phyloP scores from a whole-genome alignment of 139 green algal genomes.

The Chlamydomonas schloesseri region DNA sequence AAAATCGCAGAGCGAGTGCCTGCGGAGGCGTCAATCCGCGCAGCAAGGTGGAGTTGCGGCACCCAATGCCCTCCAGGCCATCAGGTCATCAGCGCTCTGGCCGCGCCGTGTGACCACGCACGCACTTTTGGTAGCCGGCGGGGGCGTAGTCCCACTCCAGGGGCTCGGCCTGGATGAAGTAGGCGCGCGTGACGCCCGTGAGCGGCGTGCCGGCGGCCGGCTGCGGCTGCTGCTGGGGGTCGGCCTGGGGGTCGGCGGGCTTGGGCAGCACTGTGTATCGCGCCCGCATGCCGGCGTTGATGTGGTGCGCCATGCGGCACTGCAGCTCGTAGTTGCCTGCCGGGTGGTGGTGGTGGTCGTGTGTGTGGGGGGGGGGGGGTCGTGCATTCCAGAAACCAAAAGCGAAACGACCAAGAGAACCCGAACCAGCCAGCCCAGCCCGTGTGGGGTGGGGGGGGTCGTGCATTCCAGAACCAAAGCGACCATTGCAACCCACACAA shows the following conservation, averaged over 20 bases:
- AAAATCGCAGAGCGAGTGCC: too few species aligned
- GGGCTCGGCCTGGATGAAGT: conserved; percentile 57
- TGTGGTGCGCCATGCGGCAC: conserved; percentile 78
- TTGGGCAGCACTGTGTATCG: neutral
- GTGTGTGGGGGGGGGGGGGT: neutral
- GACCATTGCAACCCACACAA: too few species aligned
- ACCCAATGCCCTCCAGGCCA: too few species aligned
- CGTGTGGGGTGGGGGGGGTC: too few species aligned
- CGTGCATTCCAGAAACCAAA: too few species aligned
- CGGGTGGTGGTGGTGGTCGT: neutral
- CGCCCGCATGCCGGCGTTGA: conserved; percentile 67
- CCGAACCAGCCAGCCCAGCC: too few species aligned
- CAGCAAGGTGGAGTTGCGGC: too few species aligned
- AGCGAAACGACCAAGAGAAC: too few species aligned
- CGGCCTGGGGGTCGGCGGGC: neutral
- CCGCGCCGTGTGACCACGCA: neutral
- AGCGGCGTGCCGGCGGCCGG: too few species aligned
- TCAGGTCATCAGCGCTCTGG: too few species aligned
- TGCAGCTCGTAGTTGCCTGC: conserved; percentile 54
- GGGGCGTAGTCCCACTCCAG: conserved; percentile 67
- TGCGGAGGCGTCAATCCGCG: too few species aligned
- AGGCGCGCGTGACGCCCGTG: conserved; percentile 30
- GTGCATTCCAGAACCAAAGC: too few species aligned
- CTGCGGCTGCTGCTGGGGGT: neutral
- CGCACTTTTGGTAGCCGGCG: neutral